Percentiles rank a stretch among this genome's conserved stretches.
Conservation (phyloP, 805 yeast genomes). For the Yamadazyma sp. region DNA sequence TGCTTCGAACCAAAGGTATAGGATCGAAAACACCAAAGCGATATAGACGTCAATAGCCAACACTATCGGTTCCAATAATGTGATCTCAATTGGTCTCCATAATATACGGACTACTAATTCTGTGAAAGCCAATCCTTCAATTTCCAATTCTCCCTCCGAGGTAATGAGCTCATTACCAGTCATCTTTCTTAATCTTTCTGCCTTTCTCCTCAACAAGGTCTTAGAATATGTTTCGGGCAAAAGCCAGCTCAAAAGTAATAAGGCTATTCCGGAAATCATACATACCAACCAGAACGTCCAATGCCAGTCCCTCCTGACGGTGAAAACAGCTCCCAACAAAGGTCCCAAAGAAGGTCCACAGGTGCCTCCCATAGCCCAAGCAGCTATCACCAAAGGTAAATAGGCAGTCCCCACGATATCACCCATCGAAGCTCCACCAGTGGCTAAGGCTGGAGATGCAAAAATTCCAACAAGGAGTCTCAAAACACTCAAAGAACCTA, state of each 20-base stretch:
- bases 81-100: constrained; percentile 47
- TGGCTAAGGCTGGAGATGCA: constrained; percentile 57
- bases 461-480: constrained; percentile 56
- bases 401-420: constrained; percentile 46
- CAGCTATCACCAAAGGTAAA: constrained; percentile 46
- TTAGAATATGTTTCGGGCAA: constrained; percentile 38
- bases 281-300: constrained; percentile 55
- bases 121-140: too few species aligned
- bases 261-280: constrained; percentile 38
- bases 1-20: constrained; percentile 61
- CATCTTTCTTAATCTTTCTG: constrained; percentile 43
- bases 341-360: constrained; percentile 60
- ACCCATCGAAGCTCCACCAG: constrained; percentile 58
- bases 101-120: not conserved
- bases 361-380: constrained; percentile 55
- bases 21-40: constrained; percentile 51
- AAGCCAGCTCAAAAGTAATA: constrained; percentile 35
- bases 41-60: constrained; percentile 51
- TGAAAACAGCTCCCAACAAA: constrained; percentile 51
- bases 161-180: constrained; percentile 49
- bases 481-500: constrained; percentile 51
- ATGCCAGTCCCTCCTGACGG: constrained; percentile 53
- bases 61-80: constrained; percentile 57
- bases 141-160: constrained; percentile 37
- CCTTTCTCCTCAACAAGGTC: constrained; percentile 48